Evolutionary conservation across 1,284 basidiomycete genomes (phyloP).

Genomic region (Xerocomus minutiporus): DNA sequence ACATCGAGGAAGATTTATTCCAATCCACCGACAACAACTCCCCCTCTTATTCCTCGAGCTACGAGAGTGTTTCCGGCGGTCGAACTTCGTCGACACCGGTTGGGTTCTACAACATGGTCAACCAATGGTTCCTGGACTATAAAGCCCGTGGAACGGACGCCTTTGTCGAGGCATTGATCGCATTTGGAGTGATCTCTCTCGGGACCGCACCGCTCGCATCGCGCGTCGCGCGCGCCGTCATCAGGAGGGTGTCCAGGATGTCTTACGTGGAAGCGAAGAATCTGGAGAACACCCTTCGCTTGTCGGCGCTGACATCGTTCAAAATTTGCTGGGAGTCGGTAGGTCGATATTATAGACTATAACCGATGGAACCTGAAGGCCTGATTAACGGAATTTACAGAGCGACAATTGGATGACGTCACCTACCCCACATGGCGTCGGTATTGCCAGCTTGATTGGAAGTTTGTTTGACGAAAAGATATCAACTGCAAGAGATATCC

Average conservation of each 20-base stretch:
- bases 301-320: slow-evolving; percentile 19
- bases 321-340: slow-evolving; percentile 24
- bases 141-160: slow-evolving; percentile 12
- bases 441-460: slow-evolving; percentile 32
- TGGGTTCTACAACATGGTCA: slow-evolving; percentile 16
- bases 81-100: neutral
- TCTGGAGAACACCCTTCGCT: slow-evolving; percentile 20
- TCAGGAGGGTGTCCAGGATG: slow-evolving; percentile 9
- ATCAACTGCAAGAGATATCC: slow-evolving; percentile 23
- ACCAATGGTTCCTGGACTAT: slow-evolving; percentile 22
- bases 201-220: slow-evolving; percentile 18
- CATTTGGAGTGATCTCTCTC: slow-evolving; percentile 12
- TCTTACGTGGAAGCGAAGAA: slow-evolving; percentile 14
- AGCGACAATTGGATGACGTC: slow-evolving; percentile 8
- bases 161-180: slow-evolving; percentile 22
- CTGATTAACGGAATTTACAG: slow-evolving; percentile 11
- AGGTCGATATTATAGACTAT: slow-evolving; percentile 1
- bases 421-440: slow-evolving; percentile 18
- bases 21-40: neutral
- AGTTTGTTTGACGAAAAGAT: slow-evolving; percentile 28
- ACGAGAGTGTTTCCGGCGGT: slow-evolving; percentile 8
- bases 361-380: neutral
- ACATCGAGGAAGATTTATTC: neutral
- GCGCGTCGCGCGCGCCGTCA: slow-evolving; percentile 15
- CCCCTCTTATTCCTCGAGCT: slow-evolving; percentile 10